phyloP scores from a whole-genome alignment of 176 grass and related monocot species.

The Avena atlantica region DNA sequence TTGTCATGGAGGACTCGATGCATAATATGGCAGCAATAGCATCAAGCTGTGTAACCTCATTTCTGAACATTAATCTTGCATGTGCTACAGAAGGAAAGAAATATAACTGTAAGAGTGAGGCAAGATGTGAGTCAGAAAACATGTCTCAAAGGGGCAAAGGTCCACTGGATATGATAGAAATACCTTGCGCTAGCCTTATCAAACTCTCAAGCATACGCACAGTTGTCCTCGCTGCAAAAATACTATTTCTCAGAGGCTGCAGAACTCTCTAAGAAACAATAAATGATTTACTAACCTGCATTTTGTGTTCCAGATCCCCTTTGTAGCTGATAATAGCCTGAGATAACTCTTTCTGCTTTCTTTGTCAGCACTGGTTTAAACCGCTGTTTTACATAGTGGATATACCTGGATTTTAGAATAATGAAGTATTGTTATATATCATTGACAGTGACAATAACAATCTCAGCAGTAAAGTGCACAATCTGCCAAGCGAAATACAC shows the following conservation, averaged over 20 bases:
- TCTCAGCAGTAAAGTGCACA: not conserved
- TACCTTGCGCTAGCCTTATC: constrained; percentile 94
- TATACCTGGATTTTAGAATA: constrained; percentile 68
- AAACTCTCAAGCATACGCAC: constrained; percentile 98
- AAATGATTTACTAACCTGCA: constrained; percentile 57
- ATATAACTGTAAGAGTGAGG: constrained; percentile 22
- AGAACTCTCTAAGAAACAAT: constrained; percentile 21
- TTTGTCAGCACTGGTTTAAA: constrained; percentile 91
- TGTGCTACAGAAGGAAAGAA: constrained; percentile 63
- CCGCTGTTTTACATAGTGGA: constrained; percentile 71
- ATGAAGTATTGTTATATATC: not conserved
- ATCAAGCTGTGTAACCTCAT: constrained; percentile 73
- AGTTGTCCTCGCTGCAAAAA: constrained; percentile 83
- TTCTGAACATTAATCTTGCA: constrained; percentile 92
- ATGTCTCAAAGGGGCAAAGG: constrained; percentile 5
- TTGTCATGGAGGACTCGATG: constrained; percentile 94
- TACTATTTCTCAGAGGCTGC: constrained; percentile 13
- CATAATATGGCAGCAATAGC: constrained; percentile 90
- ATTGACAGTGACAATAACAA: not conserved
- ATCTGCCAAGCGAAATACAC: constrained; percentile 1
- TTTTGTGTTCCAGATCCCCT: constrained; percentile 80
- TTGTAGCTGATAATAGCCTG: constrained; percentile 92
- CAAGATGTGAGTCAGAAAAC: not conserved
- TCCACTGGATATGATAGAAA: constrained; percentile 9
- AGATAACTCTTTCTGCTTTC: constrained; percentile 80